A percentile compares a stretch with the other conserved stretches of the same genome.
Conservation (phyloP, 2,329 filamentous ascomycete genomes). For the Metarhizium brunneum region DNA sequence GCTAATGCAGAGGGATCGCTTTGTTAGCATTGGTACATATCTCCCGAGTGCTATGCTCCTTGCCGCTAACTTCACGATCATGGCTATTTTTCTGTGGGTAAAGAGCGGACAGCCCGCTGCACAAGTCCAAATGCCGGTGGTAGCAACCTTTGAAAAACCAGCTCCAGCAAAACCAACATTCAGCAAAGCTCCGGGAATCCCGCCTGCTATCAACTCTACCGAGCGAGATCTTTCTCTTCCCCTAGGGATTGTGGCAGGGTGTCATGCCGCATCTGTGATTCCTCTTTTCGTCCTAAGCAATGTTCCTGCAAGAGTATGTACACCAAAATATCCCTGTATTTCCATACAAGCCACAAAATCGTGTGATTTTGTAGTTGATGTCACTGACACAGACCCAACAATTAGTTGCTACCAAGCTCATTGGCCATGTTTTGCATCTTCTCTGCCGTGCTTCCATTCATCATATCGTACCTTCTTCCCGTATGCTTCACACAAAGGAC, state of each 20-base stretch:
- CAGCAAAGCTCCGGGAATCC: not conserved
- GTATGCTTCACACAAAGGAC: conserved; percentile 41
- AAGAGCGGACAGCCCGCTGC: conserved; percentile 58
- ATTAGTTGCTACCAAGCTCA: conserved; percentile 47
- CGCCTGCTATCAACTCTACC: conserved; percentile 16
- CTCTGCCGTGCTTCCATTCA: conserved; percentile 46
- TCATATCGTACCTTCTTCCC: conserved; percentile 47
- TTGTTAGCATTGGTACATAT: conserved; percentile 97
- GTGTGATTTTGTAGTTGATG: not conserved
- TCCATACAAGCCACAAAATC: not conserved
- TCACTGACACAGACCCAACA: not conserved
- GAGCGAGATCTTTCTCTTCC: conserved; percentile 66
- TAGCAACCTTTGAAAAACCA: not conserved
- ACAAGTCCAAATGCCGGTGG: not conserved
- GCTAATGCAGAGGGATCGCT: conserved; percentile 81
- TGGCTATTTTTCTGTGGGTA: conserved; percentile 90
- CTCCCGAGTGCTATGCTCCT: conserved; percentile 96
- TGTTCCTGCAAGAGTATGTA: conserved; percentile 52
- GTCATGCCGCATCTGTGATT: conserved; percentile 68
- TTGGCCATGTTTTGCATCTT: conserved; percentile 48
- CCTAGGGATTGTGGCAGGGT: conserved; percentile 58
- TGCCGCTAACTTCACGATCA: conserved; percentile 90
- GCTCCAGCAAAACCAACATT: conserved; percentile 22
- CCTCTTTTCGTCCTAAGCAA: conserved; percentile 86
- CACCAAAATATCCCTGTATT: not conserved